Conservation (phyloP, 2,329 filamentous ascomycete genomes). For the Diaporthe citri region DNA sequence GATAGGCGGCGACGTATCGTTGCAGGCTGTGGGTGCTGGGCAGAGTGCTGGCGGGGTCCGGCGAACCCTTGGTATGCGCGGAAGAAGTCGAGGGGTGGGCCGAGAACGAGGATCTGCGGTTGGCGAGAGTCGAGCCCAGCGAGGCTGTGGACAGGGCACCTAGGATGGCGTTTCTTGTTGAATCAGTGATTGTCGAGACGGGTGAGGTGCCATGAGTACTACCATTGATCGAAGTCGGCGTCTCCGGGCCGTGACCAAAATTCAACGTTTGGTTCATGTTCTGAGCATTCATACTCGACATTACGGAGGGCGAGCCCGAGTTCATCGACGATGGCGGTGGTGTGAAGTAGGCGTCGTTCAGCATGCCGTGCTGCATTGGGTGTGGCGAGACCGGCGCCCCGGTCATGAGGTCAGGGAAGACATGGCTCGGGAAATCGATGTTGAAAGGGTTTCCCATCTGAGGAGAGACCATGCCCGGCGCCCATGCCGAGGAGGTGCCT, state of each 20-base stretch:
- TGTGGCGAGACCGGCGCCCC: slow-evolving; percentile 83
- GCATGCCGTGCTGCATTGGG: slow-evolving; percentile 77
- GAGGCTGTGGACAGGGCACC: slow-evolving; percentile 63
- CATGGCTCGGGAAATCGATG: slow-evolving; percentile 79
- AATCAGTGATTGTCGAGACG: slow-evolving; percentile 74
- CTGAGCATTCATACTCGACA: slow-evolving; percentile 74
- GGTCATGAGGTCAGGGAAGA: slow-evolving; percentile 82
- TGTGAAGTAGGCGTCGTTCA: slow-evolving; percentile 82
- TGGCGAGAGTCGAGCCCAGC: slow-evolving; percentile 67
- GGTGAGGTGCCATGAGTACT: slow-evolving; percentile 70
- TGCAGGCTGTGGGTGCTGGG: slow-evolving; percentile 89
- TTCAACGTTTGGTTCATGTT: slow-evolving; percentile 76
- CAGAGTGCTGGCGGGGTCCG: slow-evolving; percentile 62
- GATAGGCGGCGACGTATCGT: slow-evolving; percentile 89
- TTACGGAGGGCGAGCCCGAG: slow-evolving; percentile 78
- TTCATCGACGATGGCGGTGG: slow-evolving; percentile 77
- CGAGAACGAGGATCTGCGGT: slow-evolving; percentile 74
- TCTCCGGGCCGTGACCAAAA: slow-evolving; percentile 76
- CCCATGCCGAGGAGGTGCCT: slow-evolving; percentile 73
- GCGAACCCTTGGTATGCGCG: slow-evolving; percentile 61
- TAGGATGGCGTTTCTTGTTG: slow-evolving; percentile 72
- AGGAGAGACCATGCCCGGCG: slow-evolving; percentile 76
- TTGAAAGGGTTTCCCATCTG: slow-evolving; percentile 78
- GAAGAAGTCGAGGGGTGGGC: slow-evolving; percentile 68
- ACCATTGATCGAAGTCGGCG: slow-evolving; percentile 78